Evolutionary conservation across 2,329 filamentous ascomycete genomes (phyloP).

Genomic region (Monilinia laxa): DNA sequence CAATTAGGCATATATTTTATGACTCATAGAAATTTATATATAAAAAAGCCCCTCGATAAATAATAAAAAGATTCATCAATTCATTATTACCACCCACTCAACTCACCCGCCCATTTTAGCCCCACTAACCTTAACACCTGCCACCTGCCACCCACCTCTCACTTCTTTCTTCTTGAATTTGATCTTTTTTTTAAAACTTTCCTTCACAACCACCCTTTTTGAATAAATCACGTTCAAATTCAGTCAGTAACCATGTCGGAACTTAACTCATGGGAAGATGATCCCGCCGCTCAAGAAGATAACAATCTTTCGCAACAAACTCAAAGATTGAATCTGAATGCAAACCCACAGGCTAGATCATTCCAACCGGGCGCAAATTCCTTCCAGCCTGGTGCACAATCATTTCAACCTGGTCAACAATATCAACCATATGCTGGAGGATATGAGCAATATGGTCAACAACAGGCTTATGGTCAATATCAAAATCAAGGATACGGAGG

Average conservation of each 20-base stretch:
- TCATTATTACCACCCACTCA: too few species aligned
- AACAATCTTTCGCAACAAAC: conserved; percentile 70
- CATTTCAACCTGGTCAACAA: conserved; percentile 71
- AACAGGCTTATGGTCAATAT: conserved; percentile 53
- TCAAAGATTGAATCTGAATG: conserved; percentile 72
- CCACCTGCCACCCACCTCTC: background rate
- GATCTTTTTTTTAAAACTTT: conserved; percentile 1
- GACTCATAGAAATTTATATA: background rate
- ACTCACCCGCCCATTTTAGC: background rate
- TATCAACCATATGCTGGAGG: conserved; percentile 60
- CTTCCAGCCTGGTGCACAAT: conserved; percentile 70
- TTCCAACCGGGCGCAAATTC: conserved; percentile 68
- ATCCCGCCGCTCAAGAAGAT: conserved; percentile 72
- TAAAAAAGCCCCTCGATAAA: conserved; percentile 17
- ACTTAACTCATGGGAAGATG: conserved; percentile 94
- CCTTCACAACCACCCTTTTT: background rate
- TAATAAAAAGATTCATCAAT: background rate
- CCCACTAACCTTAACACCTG: conserved; percentile 7
- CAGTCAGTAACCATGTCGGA: conserved; percentile 65
- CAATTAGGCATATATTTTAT: conserved; percentile 1
- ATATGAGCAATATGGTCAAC: conserved; percentile 55
- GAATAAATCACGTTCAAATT: background rate
- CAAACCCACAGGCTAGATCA: conserved; percentile 45
- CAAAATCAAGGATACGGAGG: conserved; percentile 52
- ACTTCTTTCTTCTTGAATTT: background rate